Evolutionary conservation across 108 stramenopile species (phyloP), one percentile per base, ranked within the genome.

Genomic region (Fragilariopsis cylindrus): DNA sequence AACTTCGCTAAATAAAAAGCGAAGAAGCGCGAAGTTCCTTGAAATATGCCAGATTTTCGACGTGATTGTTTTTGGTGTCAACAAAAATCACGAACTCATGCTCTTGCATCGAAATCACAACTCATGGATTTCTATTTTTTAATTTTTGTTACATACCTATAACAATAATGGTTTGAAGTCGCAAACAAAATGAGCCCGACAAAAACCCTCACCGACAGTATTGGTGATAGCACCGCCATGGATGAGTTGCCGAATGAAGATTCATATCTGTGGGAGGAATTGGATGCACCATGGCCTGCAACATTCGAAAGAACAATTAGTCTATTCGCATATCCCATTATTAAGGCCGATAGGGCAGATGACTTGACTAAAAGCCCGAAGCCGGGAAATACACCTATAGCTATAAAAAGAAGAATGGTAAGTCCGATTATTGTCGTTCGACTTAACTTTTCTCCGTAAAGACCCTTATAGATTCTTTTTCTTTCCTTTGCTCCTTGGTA

Each of bases 211-310:
- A 76, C 43, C 70, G 53, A 43, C 57, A 49, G 73, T 42, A 21
- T 45, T n/a, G 30, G 44, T 43, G 81, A 66, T 41, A 5, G 49
- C 2, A 65, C 70, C 54, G 73, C 81, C 7, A 69, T 54, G 57
- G 81, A 81, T 54, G 58, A 49, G 15, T 62, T 73, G 16, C 63
- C 60, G 45, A 44, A 63, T 63, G 75, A 69, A 11, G 72, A 71
- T 9, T 8, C 54, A 18, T 57, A 48, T 18, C 71, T 80, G 16
- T 72, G 73, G 83, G 69, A 89, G 15, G 89, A 92, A 80, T 71
- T 85, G 82, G 86, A 85, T 43, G 68, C 81, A 48, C 88, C 89
- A 48, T 92, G 92, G 92, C 88, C 92, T 21, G 82, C 89, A 19
- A 87, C 87, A 18, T 89, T 92, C 48, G 87, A 92, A 68, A 65